Evolutionary conservation across 495 filamentous ascomycete species (phyloP).

Genomic region (Letharia lupina): DNA sequence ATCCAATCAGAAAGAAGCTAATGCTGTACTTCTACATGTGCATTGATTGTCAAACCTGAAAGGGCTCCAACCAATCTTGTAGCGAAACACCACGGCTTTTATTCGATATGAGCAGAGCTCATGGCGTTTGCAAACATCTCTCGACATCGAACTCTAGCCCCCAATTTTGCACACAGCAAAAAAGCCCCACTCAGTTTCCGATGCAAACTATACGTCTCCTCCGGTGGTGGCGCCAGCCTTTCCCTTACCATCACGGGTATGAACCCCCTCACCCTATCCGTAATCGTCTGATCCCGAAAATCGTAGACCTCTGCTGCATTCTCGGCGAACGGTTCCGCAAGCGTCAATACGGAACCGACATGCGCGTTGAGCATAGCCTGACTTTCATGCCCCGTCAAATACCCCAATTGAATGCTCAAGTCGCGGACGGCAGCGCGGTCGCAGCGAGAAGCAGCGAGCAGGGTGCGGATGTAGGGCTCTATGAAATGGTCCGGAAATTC

Average conservation of each 20-base stretch:
- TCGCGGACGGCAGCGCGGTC: constrained; percentile 55
- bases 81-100: not conserved
- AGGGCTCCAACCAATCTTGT: not conserved
- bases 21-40: not conserved
- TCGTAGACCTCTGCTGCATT: constrained; percentile 79
- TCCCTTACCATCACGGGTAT: constrained; percentile 92
- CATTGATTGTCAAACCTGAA: not conserved
- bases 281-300: constrained; percentile 90
- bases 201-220: constrained; percentile 96
- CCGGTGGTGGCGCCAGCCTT: constrained; percentile 79
- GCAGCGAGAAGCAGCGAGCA: constrained; percentile 64
- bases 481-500: constrained; percentile 79
- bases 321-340: constrained; percentile 81
- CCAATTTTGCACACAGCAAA: constrained; percentile 77
- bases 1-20: not conserved
- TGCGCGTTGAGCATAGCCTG: constrained; percentile 81
- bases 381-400: constrained; percentile 83
- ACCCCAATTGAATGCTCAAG: constrained; percentile 76
- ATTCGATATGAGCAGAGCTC: constrained; percentile 1
- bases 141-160: constrained; percentile 71
- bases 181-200: constrained; percentile 95
- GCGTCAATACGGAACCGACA: constrained; percentile 66
- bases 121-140: constrained; percentile 69
- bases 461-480: constrained; percentile 61
- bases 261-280: constrained; percentile 72